A percentile compares a stretch with the other conserved stretches of the same genome.
These are phyloP conservation scores for Fennellomyces sp. DNA, from an alignment of 371 early-diverging fungal genomes.

Conservation along the genomic window DNA sequence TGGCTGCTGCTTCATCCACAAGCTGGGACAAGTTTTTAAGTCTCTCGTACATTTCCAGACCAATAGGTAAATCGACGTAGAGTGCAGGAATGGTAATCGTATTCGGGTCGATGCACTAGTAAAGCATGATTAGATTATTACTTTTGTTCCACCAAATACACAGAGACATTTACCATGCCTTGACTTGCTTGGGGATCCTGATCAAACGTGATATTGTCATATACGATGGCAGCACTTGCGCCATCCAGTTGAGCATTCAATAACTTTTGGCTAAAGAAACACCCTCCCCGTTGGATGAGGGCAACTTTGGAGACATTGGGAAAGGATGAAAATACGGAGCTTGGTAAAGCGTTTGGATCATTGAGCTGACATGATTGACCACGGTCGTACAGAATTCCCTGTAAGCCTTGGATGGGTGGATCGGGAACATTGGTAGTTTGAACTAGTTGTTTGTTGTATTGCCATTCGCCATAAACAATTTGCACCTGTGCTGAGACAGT, in stretches of 20 bases:
- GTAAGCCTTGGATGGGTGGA: constrained; percentile 19
- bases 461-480: constrained; percentile 20
- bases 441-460: constrained; percentile 9
- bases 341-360: constrained; percentile 9
- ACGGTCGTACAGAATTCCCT: constrained; percentile 27
- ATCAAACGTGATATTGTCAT: constrained; percentile 25
- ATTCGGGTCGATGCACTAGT: constrained; percentile 25
- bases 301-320: constrained; percentile 25
- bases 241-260: constrained; percentile 29
- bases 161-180: constrained; percentile 20
- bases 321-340: not conserved
- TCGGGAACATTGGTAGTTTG: constrained; percentile 11
- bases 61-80: constrained; percentile 24
- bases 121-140: not conserved
- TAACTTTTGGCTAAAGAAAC: constrained; percentile 31
- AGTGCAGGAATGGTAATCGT: constrained; percentile 30
- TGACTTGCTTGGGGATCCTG: constrained; percentile 8
- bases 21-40: constrained; percentile 16
- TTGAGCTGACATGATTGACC: constrained; percentile 15
- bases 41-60: constrained; percentile 17
- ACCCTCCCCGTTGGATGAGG: constrained; percentile 25
- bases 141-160: not conserved
- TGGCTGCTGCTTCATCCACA: not conserved
- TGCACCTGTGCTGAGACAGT: not conserved
- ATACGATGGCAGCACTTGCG: constrained; percentile 33